Conservation (phyloP, 495 filamentous ascomycete genomes). For the Lepidopterella palustris region DNA sequence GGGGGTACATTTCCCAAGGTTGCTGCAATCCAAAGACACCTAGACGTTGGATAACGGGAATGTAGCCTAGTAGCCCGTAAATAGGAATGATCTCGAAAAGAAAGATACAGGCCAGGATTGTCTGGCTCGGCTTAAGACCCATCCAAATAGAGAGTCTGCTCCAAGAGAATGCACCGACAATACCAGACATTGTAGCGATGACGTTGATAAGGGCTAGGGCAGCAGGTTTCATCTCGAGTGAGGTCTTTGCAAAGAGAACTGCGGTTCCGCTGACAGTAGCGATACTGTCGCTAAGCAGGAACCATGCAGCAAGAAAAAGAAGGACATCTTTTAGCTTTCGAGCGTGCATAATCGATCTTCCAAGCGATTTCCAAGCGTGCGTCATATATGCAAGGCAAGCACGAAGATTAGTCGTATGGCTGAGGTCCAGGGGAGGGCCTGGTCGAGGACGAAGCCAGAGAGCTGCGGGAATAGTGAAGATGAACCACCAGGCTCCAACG, state of each 20-base stretch:
- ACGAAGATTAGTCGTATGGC: slow-evolving; percentile 12
- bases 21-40: slow-evolving; percentile 81
- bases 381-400: slow-evolving; percentile 54
- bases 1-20: slow-evolving; percentile 94
- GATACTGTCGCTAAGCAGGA: slow-evolving; percentile 87
- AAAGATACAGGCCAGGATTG: slow-evolving; percentile 81
- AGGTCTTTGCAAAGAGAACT: slow-evolving; percentile 90
- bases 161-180: slow-evolving; percentile 88
- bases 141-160: slow-evolving; percentile 61
- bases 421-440: slow-evolving; percentile 64
- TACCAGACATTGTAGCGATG: slow-evolving; percentile 73
- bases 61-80: slow-evolving; percentile 84
- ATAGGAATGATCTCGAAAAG: slow-evolving; percentile 89
- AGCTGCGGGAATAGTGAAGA: slow-evolving; percentile 83
- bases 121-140: slow-evolving; percentile 66
- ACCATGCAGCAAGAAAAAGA: slow-evolving; percentile 88
- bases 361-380: slow-evolving; percentile 81
- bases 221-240: slow-evolving; percentile 80
- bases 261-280: slow-evolving; percentile 94
- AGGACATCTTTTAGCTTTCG: slow-evolving; percentile 76
- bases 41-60: slow-evolving; percentile 67
- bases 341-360: slow-evolving; percentile 69
- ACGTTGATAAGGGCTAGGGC: slow-evolving; percentile 91
- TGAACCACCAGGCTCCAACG: slow-evolving; percentile 90
- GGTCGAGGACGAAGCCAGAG: slow-evolving; percentile 88